Base-by-base conservation (phyloP, 306 rosid species). In the Betula pendula region DNA sequence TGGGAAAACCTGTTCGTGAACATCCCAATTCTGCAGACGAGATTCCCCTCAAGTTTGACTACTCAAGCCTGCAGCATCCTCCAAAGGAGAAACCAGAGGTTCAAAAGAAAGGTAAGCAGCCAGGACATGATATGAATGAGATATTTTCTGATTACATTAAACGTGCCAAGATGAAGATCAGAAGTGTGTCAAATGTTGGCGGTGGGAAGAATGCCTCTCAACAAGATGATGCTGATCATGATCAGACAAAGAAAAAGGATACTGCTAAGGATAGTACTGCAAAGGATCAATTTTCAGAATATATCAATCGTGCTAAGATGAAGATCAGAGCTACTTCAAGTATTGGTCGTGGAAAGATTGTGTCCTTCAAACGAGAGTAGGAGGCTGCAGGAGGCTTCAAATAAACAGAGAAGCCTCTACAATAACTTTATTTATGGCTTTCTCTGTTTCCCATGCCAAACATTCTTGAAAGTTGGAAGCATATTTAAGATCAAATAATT, bases 261-360 rank as follows among this genome's bases (percentile, higher is more conserved):
- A 29, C 56, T 51, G 68, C 25, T 2, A 75, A 68, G 48, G 89
- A n/a, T n/a, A n/a, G n/a, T n/a, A n/a, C n/a, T n/a, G n/a, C n/a
- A 1, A 77, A 71, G 48, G 89, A 90, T 35, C 81, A 77, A 6
- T 85, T 85, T 63, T 78, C 86, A 0, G 90, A 84, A 44, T 92
- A 78, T 44, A 88, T 89, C 72, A 75, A 75, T 1, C 78, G 53
- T 8, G 82, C 75, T 10, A 85, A 72, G 86, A 77, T 66, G 74
- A 92, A 75, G 83, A 74, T 89, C 69, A 80, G 87, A 53, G 35
- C 86, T 70, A 59, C 83, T 42, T 81, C 93, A 1, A 74, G 31
- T 0, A 53, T 51, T 40, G 67, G 75, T 25, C 27, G 33, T 29
- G 72, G 91, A 49, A 87, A 76, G 73, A 67, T 12, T 13, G 17